Base-by-base conservation (phyloP, 768 basidiomycete genomes). In the Suillus spraguei region DNA sequence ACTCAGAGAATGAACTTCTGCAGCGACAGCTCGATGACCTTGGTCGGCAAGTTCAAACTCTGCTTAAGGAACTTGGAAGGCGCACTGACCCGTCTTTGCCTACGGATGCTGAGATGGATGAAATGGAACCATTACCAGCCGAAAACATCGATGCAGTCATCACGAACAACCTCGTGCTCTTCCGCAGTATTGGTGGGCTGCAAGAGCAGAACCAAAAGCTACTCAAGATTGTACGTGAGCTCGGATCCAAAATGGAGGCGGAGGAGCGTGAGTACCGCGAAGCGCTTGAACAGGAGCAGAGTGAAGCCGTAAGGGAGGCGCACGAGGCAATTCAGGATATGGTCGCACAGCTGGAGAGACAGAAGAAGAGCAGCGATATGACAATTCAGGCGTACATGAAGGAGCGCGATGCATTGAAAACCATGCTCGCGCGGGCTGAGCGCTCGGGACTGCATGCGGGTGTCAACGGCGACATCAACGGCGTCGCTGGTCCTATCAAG, bases 121-220 rank as follows among this genome's bases (percentile, higher is more conserved):
- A 76, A 38, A 78, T 87, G 59, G 77, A 82, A 32, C 72, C 77
- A 0, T 66, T 81, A 5, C 78, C 83, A 20, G 83, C 82, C 2
- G 77, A 83, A 54, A 85, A 87, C 66, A 89, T 90, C 14, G 88
- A 94, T 62, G 82, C 84, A 2, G 86, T 98, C 65, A 96, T 99
- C 74, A 90, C 92, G 20, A 91, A 92, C 70, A 85, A 95, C 69
- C 85, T 99, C 22, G 91, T 98, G 32, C 83, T 92, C 39, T 99
- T 95, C 87, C 83, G 83, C 50, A 91, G 88, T 0, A 84, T 98
- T 60, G 82, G 85, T 16, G 81, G 84, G 14, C 78, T 99, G n/a
- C 95, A 98, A 70, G 85, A 88, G 47, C 95, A 97, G 77, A 99
- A 99, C 73, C 90, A 93, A 79, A 91, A 91, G 68, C 78, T 98